These are phyloP conservation scores for Ulota crispa DNA, from an alignment of 225 moss, liverwort and hornwort species.

Conservation along the genomic window DNA sequence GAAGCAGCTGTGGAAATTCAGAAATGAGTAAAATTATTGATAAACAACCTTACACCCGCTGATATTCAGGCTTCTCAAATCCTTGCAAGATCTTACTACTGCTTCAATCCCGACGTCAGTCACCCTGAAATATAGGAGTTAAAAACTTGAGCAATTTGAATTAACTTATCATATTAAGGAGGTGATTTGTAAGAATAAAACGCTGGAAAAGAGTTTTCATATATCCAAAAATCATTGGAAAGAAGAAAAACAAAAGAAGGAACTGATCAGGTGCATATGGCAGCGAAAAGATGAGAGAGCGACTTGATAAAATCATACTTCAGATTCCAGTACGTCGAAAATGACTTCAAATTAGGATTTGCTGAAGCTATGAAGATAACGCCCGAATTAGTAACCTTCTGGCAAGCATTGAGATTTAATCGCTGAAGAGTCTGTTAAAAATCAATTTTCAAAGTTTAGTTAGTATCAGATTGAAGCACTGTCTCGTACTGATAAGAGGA, in stretches of 20 bases:
- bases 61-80: constrained; percentile 72
- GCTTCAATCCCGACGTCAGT: constrained; percentile 75
- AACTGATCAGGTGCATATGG: constrained; percentile 7
- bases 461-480: constrained; percentile 22
- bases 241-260: constrained; percentile 1
- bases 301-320: constrained; percentile 55
- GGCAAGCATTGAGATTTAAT: constrained; percentile 94
- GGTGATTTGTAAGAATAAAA: constrained; percentile 4
- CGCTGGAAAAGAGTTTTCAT: constrained; percentile 1
- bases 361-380: constrained; percentile 69
- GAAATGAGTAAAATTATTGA: constrained; percentile 19
- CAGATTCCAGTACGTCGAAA: constrained; percentile 96
- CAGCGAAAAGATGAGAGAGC: constrained; percentile 17
- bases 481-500: neutral
- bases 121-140: constrained; percentile 59
- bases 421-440: constrained; percentile 64
- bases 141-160: constrained; percentile 30
- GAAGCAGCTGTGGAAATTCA: neutral
- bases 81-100: constrained; percentile 71
- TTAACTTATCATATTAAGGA: constrained; percentile 15
- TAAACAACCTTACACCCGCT: constrained; percentile 93
- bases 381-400: constrained; percentile 78
- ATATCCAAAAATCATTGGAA: neutral
- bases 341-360: constrained; percentile 69
- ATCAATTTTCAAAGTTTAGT: constrained; percentile 8